Conservation (phyloP, 2,329 filamentous ascomycete species). For the Botryotinia narcissicola region DNA sequence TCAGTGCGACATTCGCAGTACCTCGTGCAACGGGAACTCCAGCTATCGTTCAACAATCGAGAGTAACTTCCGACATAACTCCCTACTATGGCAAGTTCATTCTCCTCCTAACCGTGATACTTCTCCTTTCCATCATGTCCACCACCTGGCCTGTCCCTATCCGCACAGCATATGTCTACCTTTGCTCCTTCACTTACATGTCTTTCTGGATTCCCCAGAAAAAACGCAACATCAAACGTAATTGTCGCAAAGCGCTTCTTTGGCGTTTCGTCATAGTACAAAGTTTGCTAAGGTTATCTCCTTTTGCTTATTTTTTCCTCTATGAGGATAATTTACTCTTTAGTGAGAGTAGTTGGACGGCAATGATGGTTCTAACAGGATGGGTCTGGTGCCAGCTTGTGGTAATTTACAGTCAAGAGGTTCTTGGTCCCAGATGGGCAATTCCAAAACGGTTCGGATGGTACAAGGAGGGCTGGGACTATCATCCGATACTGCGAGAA, state of each 20-base stretch:
- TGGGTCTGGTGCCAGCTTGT: slow-evolving; percentile 91
- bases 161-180: slow-evolving; percentile 58
- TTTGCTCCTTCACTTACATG: slow-evolving; percentile 71
- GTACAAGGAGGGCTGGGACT: slow-evolving; percentile 82
- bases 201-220: slow-evolving; percentile 95
- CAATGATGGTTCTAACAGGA: slow-evolving; percentile 61
- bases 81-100: slow-evolving; percentile 57
- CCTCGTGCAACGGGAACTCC: slow-evolving; percentile 28
- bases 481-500: slow-evolving; percentile 84
- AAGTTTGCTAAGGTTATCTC: slow-evolving; percentile 72
- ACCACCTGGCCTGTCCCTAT: slow-evolving; percentile 57
- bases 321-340: slow-evolving; percentile 78
- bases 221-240: slow-evolving; percentile 82
- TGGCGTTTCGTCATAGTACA: slow-evolving; percentile 91
- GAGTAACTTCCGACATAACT: slow-evolving; percentile 45
- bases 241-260: slow-evolving; percentile 84
- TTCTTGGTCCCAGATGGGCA: slow-evolving; percentile 86
- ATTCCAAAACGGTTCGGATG: slow-evolving; percentile 59
- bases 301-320: slow-evolving; percentile 83
- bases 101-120: slow-evolving; percentile 52
- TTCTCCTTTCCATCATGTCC: slow-evolving; percentile 59
- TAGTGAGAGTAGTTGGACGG: slow-evolving; percentile 63
- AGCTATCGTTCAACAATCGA: slow-evolving; percentile 34
- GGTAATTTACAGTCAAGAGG: slow-evolving; percentile 74
- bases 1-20: slow-evolving; percentile 31